Percentiles rank a stretch among this genome's conserved stretches.
Evolutionary conservation across 768 basidiomycete species (phyloP).

Genomic region (Lentinus brumalis): DNA sequence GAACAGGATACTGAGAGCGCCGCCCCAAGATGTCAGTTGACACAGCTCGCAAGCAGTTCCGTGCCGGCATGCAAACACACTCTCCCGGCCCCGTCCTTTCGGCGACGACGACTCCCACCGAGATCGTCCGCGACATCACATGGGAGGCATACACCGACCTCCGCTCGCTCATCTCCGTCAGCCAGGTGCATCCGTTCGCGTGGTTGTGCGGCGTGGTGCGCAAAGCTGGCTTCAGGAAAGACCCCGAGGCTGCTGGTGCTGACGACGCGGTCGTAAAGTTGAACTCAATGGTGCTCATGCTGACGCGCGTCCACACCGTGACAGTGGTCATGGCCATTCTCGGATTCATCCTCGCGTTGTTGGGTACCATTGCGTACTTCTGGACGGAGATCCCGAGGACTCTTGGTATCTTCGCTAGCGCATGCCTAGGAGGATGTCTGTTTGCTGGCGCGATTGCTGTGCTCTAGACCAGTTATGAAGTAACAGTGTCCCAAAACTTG

Average conservation of each 20-base stretch:
- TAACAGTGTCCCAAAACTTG: too few relatives aligned
- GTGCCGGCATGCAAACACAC: neutral
- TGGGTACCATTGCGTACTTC: conserved; percentile 25
- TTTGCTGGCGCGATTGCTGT: conserved; percentile 1
- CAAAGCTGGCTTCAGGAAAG: neutral
- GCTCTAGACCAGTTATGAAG: neutral
- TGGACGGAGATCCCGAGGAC: conserved; percentile 27
- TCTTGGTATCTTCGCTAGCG: conserved; percentile 26
- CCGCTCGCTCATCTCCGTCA: conserved; percentile 24
- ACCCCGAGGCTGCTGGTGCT: neutral
- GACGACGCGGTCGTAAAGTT: conserved; percentile 1
- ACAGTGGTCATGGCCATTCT: conserved; percentile 21
- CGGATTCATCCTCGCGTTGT: conserved; percentile 23
- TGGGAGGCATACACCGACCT: conserved; percentile 8
- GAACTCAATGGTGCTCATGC: conserved; percentile 20
- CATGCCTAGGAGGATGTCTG: conserved; percentile 22
- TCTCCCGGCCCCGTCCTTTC: neutral
- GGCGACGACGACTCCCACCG: neutral
- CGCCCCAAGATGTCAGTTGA: neutral
- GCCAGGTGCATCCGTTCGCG: conserved; percentile 20
- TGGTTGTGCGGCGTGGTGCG: conserved; percentile 3
- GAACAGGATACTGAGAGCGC: neutral
- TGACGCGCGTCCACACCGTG: conserved; percentile 26
- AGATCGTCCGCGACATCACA: neutral
- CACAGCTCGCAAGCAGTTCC: neutral